Base-by-base conservation (phyloP, 1,284 basidiomycete species). In the Irpex lacteus region DNA sequence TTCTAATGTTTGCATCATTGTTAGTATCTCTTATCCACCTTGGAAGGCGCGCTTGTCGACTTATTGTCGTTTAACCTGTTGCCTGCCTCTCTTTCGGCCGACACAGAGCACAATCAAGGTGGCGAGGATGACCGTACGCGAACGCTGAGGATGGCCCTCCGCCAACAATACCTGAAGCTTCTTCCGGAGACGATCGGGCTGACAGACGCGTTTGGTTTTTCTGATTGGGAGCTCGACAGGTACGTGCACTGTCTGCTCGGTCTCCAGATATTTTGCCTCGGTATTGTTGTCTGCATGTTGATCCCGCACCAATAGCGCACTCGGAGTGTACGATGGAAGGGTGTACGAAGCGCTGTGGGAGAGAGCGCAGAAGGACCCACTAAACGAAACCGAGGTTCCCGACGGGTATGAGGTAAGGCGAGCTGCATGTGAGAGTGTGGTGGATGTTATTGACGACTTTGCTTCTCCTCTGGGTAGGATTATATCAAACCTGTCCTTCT, bases 181-280 rank as follows among this genome's bases (percentile, higher is more conserved):
- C 73, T 92, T 2, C 88, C 89, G 0, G 83, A 94, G 66, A 83
- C 83, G 4, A 86, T 94, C 62, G 88, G 85, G 0, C 75, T 94
- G 44, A 86, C 83, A 13, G 92, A 94, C 71, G 87, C 88, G 1
- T 92, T 94, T 71, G 88, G 87, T 0, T 91, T 91, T 72, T 81
- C 85, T 0, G 91, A 94, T 70, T 94, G 89, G 89, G 86, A 92
- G 61, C 77, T 94, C 5, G 84, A 91, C 68, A 89, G 87, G 85
- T 87, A 57, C n/a, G 78, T 64, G 4, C n/a, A 21, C 4, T n/a
- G 50, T 2, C 7, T 2, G 5, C 15, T 38, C 8, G 21, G 58
- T 44, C 56, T 52, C 15, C 15, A 44, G 15, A 44, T 44, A 11
- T 44, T 44, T 44, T 9, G 15, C 40, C 40, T 15, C 15, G 8